Percentiles rank a stretch among this genome's conserved stretches.
Evolutionary conservation across 179 eudicot species (phyloP).

Genomic region (Spergularia azorica): DNA sequence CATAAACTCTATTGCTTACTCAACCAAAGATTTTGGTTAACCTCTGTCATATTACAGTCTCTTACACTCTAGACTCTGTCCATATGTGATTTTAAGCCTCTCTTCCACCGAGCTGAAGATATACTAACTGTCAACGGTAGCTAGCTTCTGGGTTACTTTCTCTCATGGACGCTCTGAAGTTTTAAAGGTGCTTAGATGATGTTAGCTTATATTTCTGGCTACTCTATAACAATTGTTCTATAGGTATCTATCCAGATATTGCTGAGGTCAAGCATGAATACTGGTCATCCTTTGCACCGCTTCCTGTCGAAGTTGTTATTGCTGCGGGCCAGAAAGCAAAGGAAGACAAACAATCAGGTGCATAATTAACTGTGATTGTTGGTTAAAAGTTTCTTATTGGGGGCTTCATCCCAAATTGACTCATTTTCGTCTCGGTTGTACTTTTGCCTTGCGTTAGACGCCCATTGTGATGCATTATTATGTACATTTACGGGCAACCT

Average conservation of each 20-base stretch:
- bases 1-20: conserved; percentile 5
- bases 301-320: conserved; percentile 75
- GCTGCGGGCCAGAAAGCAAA: conserved; percentile 84
- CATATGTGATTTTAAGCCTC: neutral
- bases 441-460: conserved; percentile 4
- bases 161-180: neutral
- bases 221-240: conserved; percentile 13
- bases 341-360: conserved; percentile 57
- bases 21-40: neutral
- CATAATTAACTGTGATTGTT: neutral
- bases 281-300: conserved; percentile 88
- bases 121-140: conserved; percentile 1
- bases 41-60: neutral
- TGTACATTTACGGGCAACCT: neutral
- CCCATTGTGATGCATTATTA: neutral
- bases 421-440: neutral
- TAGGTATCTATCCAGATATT: conserved; percentile 85
- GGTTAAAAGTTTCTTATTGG: neutral
- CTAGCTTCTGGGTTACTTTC: neutral
- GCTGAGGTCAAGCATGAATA: conserved; percentile 72
- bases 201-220: conserved; percentile 9
- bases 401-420: neutral
- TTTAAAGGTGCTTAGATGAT: too few species aligned
- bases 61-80: neutral
- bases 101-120: neutral